phyloP scores from a whole-genome alignment of 208 protist species.

The Endotrypanum monterogeii region DNA sequence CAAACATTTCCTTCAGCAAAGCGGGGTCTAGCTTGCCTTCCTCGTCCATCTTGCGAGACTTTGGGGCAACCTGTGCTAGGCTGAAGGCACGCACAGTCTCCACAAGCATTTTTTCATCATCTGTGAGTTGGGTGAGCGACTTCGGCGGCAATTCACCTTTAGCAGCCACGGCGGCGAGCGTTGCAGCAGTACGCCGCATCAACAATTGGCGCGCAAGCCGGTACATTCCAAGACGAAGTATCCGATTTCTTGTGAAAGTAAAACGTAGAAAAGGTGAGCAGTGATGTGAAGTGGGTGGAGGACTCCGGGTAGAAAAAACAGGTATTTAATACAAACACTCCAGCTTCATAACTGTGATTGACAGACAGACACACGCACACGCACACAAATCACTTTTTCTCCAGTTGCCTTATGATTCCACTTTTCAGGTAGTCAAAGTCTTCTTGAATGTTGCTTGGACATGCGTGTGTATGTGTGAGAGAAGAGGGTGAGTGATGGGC shows the following conservation, averaged over 20 bases:
- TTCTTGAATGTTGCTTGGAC: background rate
- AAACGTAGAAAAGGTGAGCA: too few relatives aligned
- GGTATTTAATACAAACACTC: too few relatives aligned
- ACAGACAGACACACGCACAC: too few relatives aligned
- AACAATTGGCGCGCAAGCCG: constrained; percentile 31
- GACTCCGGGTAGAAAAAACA: too few relatives aligned
- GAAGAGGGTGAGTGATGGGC: background rate
- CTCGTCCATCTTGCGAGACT: constrained; percentile 82
- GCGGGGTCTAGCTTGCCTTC: constrained; percentile 58
- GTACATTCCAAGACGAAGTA: constrained; percentile 32
- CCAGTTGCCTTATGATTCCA: too few relatives aligned
- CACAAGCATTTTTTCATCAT: constrained; percentile 76
- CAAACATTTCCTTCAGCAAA: constrained; percentile 76
- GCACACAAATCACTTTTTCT: too few relatives aligned
- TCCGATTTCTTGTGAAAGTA: too few relatives aligned
- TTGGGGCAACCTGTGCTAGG: constrained; percentile 61
- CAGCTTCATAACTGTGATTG: too few relatives aligned
- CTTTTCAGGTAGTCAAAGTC: too few relatives aligned
- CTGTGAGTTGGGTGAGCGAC: constrained; percentile 49
- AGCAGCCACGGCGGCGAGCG: constrained; percentile 10
- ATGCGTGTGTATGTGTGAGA: background rate
- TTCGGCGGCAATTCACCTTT: constrained; percentile 23
- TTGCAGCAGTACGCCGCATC: constrained; percentile 41
- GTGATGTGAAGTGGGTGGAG: too few relatives aligned
- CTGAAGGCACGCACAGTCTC: constrained; percentile 74